Evolutionary conservation across 2,329 filamentous ascomycete species (phyloP), one percentile per base, ranked within the genome.

Genomic region (Aspergillus fructus): DNA sequence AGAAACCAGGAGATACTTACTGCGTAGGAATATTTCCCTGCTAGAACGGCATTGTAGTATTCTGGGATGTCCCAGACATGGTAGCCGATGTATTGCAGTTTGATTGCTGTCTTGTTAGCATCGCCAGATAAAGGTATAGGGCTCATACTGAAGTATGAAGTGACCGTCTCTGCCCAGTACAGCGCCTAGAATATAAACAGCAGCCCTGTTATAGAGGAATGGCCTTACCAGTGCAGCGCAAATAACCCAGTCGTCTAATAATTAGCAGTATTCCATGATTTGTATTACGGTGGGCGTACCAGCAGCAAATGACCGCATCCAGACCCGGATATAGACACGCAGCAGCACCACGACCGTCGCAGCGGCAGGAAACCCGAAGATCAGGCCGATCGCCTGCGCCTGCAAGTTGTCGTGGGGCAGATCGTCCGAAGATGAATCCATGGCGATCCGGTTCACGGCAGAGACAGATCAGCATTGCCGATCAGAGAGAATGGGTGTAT

Each of bases 101-200:
- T 55, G 40, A 59, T 59, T 11, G 55, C 56, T 59, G 30, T 24
- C 2, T 3, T 9, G 23, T 15, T 53, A 13, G 19, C 8, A 24
- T 8, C 2, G 21, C 8, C 7, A 24, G 4, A 24, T 24, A 24
- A 2, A 24, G 24, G 24, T 24, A 24, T 24, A 24, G 24, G 24
- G 24, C 24, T 24, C 9, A n/a, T 60, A 57, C 59, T 60, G 47
- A 53, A 55, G 48, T 62, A 62, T 8, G 61, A 58, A 2, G 61
- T 63, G 12, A 51, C 55, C 1, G 60, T 63, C 50, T 63, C 61
- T 17, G 55, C 59, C 61, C 59, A 63, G 11, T 63, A 63, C 15
- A 63, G 39, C 27, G 27, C 27, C 27, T 30, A 30, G 11, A 42
- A 53, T 58, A 57, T 63, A 21, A 5, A 23, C 9, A 17, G 6